These are phyloP conservation scores for Detonula confervacea DNA, from an alignment of 352 stramenopile species.

Conservation along the genomic window DNA sequence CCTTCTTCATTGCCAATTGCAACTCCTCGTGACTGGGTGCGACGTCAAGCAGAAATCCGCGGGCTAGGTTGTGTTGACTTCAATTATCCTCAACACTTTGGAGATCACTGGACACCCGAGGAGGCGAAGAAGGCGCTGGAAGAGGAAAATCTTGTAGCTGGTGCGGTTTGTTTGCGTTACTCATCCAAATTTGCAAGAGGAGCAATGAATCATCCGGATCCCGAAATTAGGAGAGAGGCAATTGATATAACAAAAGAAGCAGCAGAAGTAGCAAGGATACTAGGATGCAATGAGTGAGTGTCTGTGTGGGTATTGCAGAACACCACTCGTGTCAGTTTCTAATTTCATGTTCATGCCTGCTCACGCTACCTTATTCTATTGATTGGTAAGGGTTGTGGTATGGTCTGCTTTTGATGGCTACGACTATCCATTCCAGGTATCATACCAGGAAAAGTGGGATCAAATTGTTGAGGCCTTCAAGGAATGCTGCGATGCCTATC, in stretches of 20 bases:
- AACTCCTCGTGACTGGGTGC: constrained; percentile 65
- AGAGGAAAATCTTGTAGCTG: constrained; percentile 65
- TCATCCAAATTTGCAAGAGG: constrained; percentile 78
- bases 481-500: constrained; percentile 81
- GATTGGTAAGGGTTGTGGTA: constrained; percentile 36
- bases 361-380: too few species aligned
- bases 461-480: constrained; percentile 78
- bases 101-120: constrained; percentile 44
- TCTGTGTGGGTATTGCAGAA: too few species aligned
- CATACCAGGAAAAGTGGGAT: constrained; percentile 82
- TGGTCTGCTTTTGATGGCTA: constrained; percentile 79
- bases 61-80: constrained; percentile 84
- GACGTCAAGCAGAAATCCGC: constrained; percentile 65
- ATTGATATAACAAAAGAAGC: constrained; percentile 79
- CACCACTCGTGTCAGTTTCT: too few species aligned
- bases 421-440: constrained; percentile 83
- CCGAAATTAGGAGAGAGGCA: constrained; percentile 58
- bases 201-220: constrained; percentile 80
- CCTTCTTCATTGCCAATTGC: constrained; percentile 6
- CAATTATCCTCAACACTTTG: constrained; percentile 86
- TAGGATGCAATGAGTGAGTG: constrained; percentile 80
- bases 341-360: too few species aligned
- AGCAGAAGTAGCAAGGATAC: constrained; percentile 58
- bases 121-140: constrained; percentile 70
- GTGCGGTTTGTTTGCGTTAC: constrained; percentile 84